Evolutionary conservation across 2,329 filamentous ascomycete species (phyloP), one percentile per base, ranked within the genome.

Genomic region (Fusarium sp.): DNA sequence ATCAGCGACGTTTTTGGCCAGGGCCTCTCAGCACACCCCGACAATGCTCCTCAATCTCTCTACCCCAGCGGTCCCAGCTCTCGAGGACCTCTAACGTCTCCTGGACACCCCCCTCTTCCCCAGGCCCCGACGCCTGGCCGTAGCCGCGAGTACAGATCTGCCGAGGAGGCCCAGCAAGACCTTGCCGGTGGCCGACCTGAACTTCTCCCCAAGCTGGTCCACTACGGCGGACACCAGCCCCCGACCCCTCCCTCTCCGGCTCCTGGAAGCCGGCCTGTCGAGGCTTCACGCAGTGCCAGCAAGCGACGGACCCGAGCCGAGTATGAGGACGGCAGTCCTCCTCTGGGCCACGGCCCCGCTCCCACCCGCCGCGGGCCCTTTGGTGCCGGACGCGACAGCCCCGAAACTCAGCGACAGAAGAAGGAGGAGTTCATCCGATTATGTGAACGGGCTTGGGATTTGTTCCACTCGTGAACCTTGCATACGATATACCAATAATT

Each of bases 1-100:
- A 96, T 99, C 66, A 92, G 94, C 40, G 96, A 98, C 80, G 96
- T 99, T 16, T 98, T 99, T 79, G 94, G 94, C 20, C 94, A 97
- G 78, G 89, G 92, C 36, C 86, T 97, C 75, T 86, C 90, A 75
- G 83, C 90, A 75, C 87, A 92, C 83, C 84, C 89, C 78, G 84
- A 94, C 11, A 88, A 84, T 44, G 83, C 83, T 56, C 82, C 84
- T 17, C 77, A 79, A 8, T 81, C 83, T 81, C 71, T 92, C 81
- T 83, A 91, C 86, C 84, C 93, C 82, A 73, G 90, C 85, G 76
- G 92, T 88, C 82, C 89, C 31, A 92, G 89, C 70, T 87, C 88
- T 31, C 88, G 92, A 58, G 92, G 90, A 1, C 92, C 93, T 1
- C 85, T 96, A 65, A 90, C 94, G 0, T 97, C 95, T 1, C 95